Conservation (phyloP, 106 monocot genomes). For the Dioscorea dumetorum region DNA sequence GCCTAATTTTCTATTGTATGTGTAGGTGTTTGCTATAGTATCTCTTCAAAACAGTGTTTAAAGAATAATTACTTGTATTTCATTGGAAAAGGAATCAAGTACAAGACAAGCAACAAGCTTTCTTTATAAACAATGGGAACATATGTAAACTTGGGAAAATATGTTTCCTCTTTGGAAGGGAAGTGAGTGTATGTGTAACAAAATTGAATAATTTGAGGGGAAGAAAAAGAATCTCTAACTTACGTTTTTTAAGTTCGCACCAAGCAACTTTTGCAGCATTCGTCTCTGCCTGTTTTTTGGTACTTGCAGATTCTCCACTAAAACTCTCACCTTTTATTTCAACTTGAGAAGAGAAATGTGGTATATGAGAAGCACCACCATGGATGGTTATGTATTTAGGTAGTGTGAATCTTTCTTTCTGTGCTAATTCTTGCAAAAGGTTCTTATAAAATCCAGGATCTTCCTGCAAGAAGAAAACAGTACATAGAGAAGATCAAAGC, state of each 20-base stretch:
- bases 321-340: constrained; percentile 52
- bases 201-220: too few species aligned
- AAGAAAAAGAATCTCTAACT: constrained; percentile 5
- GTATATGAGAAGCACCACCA: constrained; percentile 33
- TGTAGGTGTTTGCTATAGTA: too few species aligned
- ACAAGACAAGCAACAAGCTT: too few species aligned
- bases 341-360: constrained; percentile 48
- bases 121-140: too few species aligned
- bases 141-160: too few species aligned
- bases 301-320: constrained; percentile 43
- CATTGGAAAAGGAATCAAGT: too few species aligned
- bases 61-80: too few species aligned
- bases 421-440: constrained; percentile 46
- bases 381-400: constrained; percentile 42
- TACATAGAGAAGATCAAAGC: background rate
- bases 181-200: too few species aligned
- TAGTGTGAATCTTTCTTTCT: constrained; percentile 42
- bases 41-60: too few species aligned
- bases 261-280: constrained; percentile 91
- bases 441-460: constrained; percentile 45
- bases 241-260: constrained; percentile 41
- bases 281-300: constrained; percentile 81
- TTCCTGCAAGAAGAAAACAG: constrained; percentile 29
- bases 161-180: too few species aligned
- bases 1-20: too few species aligned